phyloP scores from a whole-genome alignment of 2,329 filamentous ascomycete genomes.

The Dryadomyces quercivorus region DNA sequence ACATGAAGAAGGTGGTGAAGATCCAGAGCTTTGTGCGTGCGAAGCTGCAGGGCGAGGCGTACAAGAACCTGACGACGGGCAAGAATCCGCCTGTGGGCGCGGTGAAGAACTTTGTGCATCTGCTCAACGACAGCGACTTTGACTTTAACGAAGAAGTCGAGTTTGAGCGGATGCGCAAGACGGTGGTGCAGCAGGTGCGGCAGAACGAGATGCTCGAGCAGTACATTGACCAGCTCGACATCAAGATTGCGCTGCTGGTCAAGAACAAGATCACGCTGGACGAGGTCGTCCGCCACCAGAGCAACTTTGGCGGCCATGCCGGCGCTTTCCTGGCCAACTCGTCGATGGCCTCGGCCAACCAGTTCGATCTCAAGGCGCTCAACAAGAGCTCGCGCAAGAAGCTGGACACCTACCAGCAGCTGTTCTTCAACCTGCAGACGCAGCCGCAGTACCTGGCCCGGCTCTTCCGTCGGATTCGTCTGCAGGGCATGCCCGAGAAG shows the following conservation, averaged over 20 bases:
- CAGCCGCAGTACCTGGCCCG: slow-evolving; percentile 89
- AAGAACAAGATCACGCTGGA: slow-evolving; percentile 99
- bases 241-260: slow-evolving; percentile 95
- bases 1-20: slow-evolving; percentile 98
- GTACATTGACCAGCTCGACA: slow-evolving; percentile 95
- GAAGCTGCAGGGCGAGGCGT: slow-evolving; percentile 92
- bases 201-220: slow-evolving; percentile 96
- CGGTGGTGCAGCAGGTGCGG: slow-evolving; percentile 90
- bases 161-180: slow-evolving; percentile 88
- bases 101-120: slow-evolving; percentile 94
- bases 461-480: slow-evolving; percentile 72
- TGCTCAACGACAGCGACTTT: slow-evolving; percentile 96
- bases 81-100: slow-evolving; percentile 96
- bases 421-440: slow-evolving; percentile 95
- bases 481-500: slow-evolving; percentile 76
- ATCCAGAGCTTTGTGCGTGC: slow-evolving; percentile 93
- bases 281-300: slow-evolving; percentile 93
- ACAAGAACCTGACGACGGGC: slow-evolving; percentile 90
- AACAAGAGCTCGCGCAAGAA: slow-evolving; percentile 96
- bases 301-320: slow-evolving; percentile 76
- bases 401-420: slow-evolving; percentile 89
- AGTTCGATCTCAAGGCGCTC: slow-evolving; percentile 90
- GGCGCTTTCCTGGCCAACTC: slow-evolving; percentile 76
- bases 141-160: slow-evolving; percentile 99
- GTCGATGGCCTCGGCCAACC: slow-evolving; percentile 79